Conservation (phyloP, 768 basidiomycete genomes). For the Nevesoporus exiguus region DNA sequence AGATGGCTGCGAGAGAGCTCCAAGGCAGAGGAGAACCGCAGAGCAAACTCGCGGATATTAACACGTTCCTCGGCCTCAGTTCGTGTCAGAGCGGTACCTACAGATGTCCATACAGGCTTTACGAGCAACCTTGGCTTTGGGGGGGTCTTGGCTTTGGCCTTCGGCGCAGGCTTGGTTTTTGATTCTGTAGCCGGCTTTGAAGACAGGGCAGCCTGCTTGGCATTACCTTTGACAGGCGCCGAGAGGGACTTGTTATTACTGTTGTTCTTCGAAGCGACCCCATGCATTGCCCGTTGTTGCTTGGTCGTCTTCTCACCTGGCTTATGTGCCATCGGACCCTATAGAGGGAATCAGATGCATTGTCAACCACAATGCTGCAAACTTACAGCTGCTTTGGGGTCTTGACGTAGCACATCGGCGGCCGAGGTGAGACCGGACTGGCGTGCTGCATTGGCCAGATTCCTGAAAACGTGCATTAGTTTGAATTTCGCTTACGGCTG, state of each 20-base stretch:
- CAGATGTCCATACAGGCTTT: slow-evolving; percentile 50
- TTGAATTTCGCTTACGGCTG: neutral
- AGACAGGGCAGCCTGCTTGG: slow-evolving; percentile 7
- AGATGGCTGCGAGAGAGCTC: slow-evolving; percentile 50
- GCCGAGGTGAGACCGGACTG: slow-evolving; percentile 38
- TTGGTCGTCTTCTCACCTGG: slow-evolving; percentile 18
- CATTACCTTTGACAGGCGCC: slow-evolving; percentile 6
- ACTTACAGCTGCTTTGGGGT: slow-evolving; percentile 34
- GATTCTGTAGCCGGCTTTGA: slow-evolving; percentile 11
- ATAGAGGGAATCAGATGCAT: slow-evolving; percentile 8
- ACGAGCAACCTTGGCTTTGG: slow-evolving; percentile 39
- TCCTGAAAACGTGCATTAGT: slow-evolving; percentile 28
- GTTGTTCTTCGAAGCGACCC: neutral
- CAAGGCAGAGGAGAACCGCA: slow-evolving; percentile 57
- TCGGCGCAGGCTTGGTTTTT: slow-evolving; percentile 19
- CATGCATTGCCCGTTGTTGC: slow-evolving; percentile 8
- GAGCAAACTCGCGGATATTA: slow-evolving; percentile 68
- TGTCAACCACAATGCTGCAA: neutral
- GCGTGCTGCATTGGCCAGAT: slow-evolving; percentile 37
- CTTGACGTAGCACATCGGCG: slow-evolving; percentile 34
- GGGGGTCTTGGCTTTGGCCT: slow-evolving; percentile 24
- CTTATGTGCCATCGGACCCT: slow-evolving; percentile 30
- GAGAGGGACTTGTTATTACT: slow-evolving; percentile 10
- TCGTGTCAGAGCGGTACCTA: slow-evolving; percentile 42
- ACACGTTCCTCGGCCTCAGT: slow-evolving; percentile 58